Percentiles rank a stretch among this genome's conserved stretches.
These are phyloP conservation scores for Nitzschia palea DNA, from an alignment of 108 stramenopile species.

Conservation along the genomic window DNA sequence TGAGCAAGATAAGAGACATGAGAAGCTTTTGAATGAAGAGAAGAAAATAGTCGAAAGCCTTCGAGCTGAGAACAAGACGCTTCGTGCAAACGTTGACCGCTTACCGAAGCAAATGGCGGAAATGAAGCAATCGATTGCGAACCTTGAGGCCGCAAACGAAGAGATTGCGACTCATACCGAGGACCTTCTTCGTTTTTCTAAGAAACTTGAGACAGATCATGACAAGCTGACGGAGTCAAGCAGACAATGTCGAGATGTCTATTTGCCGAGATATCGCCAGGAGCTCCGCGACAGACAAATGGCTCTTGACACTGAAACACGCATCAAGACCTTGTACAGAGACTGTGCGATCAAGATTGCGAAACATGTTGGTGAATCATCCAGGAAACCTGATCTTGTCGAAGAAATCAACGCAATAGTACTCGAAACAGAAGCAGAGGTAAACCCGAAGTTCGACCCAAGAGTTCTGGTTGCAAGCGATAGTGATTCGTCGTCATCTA, in stretches of 20 bases:
- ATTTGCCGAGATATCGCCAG: constrained; percentile 28
- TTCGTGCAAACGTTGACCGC: constrained; percentile 7
- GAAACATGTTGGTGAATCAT: constrained; percentile 9
- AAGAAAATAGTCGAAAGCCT: constrained; percentile 24
- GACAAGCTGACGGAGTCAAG: constrained; percentile 13
- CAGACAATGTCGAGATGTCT: constrained; percentile 21
- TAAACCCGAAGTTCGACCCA: constrained; percentile 32
- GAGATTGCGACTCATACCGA: constrained; percentile 19
- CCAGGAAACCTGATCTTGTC: neutral
- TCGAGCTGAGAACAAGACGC: constrained; percentile 18
- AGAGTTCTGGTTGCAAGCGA: constrained; percentile 16
- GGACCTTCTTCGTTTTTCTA: constrained; percentile 7
- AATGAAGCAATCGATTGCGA: constrained; percentile 2
- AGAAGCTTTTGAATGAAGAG: constrained; percentile 21
- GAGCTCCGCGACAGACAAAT: constrained; percentile 20
- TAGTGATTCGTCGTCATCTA: constrained; percentile 1
- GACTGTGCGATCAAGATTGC: constrained; percentile 16
- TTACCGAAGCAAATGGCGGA: constrained; percentile 26
- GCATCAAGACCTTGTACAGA: constrained; percentile 20
- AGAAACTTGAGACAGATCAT: constrained; percentile 29
- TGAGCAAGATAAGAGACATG: constrained; percentile 11
- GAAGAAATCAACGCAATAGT: constrained; percentile 18
- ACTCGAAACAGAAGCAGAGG: constrained; percentile 17
- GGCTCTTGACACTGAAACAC: constrained; percentile 16
- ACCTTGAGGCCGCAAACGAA: constrained; percentile 14